A percentile compares a stretch with the other conserved stretches of the same genome.
These are phyloP conservation scores for Rhizopus sp. DNA, from an alignment of 371 early-diverging fungal species.

Conservation along the genomic window DNA sequence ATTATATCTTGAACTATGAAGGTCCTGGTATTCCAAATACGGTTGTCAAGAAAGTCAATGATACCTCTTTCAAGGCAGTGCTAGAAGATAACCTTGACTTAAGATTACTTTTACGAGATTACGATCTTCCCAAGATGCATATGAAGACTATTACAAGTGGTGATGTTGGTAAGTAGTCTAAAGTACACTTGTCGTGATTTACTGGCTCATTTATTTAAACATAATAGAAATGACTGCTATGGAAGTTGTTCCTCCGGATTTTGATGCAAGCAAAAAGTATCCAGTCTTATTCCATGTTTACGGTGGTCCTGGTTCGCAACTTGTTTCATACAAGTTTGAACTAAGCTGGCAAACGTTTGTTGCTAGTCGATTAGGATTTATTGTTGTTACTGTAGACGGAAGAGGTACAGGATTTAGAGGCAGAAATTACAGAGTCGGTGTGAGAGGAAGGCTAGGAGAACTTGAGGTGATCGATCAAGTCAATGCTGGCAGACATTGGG, in stretches of 20 bases:
- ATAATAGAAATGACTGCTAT: slow-evolving; percentile 80
- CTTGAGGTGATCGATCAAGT: slow-evolving; percentile 87
- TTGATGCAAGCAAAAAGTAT: slow-evolving; percentile 70
- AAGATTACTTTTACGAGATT: slow-evolving; percentile 39
- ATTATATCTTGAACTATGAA: slow-evolving; percentile 74
- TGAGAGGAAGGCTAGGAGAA: slow-evolving; percentile 79
- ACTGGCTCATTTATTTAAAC: neutral
- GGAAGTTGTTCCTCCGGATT: slow-evolving; percentile 82
- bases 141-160: slow-evolving; percentile 59
- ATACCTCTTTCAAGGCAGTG: slow-evolving; percentile 49
- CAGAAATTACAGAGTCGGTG: slow-evolving; percentile 75
- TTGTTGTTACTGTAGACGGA: slow-evolving; percentile 80
- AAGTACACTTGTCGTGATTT: neutral
- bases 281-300: slow-evolving; percentile 92
- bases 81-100: slow-evolving; percentile 62
- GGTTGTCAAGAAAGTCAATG: slow-evolving; percentile 59
- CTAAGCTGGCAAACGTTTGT: slow-evolving; percentile 80
- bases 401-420: slow-evolving; percentile 92
- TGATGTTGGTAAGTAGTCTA: slow-evolving; percentile 44
- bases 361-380: slow-evolving; percentile 61
- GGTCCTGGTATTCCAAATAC: slow-evolving; percentile 92
- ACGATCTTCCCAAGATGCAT: slow-evolving; percentile 61
- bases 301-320: slow-evolving; percentile 93
- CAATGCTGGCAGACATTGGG: slow-evolving; percentile 75
- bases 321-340: slow-evolving; percentile 69